Base-by-base conservation (phyloP, 2,329 filamentous ascomycete genomes). In the Ophiostoma ulmi region DNA sequence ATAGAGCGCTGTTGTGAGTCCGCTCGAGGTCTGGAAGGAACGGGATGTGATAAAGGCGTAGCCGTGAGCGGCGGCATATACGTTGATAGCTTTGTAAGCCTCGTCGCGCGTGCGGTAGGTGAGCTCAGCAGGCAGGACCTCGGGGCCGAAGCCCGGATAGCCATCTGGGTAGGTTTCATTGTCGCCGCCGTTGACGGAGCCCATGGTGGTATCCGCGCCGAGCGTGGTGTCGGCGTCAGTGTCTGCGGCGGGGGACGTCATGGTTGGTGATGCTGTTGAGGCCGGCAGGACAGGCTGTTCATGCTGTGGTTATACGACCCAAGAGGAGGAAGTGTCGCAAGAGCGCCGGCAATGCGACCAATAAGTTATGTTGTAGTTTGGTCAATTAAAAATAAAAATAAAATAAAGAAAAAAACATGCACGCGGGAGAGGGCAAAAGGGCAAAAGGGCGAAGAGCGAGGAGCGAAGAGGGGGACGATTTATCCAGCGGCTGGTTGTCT, bases 11-110 rank as follows among this genome's bases (percentile, higher is more conserved):
- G 67, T 70, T 17, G 71, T 72, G 26, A 72, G 69, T 3, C 71
- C 71, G 48, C 58, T 69, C 31, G 71, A 67, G 11, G 71, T 72
- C 58, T 67, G 69, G 48, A 72, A 72, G 14, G 69, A 70, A 7
- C 71, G 71, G 44, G 71, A 67, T 10, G 71, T 72, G 67, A 70
- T 70, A 38, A 72, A 72, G 6, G 71, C 71, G 39, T 72, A 72
- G 64, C 71, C 71, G 67, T 72, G 71, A 35, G 14, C n/a, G 6
- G 71, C 71, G 1, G 71, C 71, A 5, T 35, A 13, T 0, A 48
- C 55, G 8, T 72, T 72, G 67, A 72, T 72, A 26, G 69, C 66
- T 67, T 69, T 70, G 71, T 72, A 70, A 1, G 71, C 71, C 38
- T 72, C 71, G 14, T 72, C 71, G 61, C 71, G 71, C 13, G 66